phyloP scores from a whole-genome alignment of 148 eudicot species.

The Euryodendron excelsum region DNA sequence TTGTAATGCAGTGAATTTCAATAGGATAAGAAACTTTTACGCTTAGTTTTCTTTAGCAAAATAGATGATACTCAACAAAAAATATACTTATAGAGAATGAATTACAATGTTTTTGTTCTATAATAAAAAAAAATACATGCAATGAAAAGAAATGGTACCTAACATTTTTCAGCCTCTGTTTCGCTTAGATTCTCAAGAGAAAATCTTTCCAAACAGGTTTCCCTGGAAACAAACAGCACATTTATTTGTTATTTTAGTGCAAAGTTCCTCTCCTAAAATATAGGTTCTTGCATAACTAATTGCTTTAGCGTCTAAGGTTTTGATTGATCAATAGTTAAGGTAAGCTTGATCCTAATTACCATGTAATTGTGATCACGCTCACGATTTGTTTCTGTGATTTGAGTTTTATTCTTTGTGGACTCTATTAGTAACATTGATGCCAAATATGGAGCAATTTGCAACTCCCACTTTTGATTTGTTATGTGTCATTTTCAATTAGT shows the following conservation, averaged over 20 bases:
- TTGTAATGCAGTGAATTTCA: no score
- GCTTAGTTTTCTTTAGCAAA: no score
- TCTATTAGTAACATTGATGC: neutral
- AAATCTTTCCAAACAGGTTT: no score
- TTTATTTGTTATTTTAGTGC: neutral
- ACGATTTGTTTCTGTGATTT: neutral
- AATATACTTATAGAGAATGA: no score
- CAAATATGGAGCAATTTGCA: neutral
- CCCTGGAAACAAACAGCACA: neutral
- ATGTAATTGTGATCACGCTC: neutral
- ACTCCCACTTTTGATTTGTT: neutral
- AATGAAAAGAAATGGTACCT: no score
- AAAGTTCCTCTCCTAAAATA: neutral
- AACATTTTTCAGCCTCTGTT: no score
- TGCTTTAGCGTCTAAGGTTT: neutral
- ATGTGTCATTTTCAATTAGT: no score
- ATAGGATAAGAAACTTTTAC: no score
- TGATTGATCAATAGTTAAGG: neutral
- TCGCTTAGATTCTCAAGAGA: no score
- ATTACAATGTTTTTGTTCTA: no score
- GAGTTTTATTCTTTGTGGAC: neutral
- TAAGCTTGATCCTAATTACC: neutral
- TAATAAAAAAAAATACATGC: no score
- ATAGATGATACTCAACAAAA: no score
- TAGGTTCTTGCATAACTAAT: neutral